Conservation (phyloP, 116 monocot genomes). For the Dioscorea cayenensis region DNA sequence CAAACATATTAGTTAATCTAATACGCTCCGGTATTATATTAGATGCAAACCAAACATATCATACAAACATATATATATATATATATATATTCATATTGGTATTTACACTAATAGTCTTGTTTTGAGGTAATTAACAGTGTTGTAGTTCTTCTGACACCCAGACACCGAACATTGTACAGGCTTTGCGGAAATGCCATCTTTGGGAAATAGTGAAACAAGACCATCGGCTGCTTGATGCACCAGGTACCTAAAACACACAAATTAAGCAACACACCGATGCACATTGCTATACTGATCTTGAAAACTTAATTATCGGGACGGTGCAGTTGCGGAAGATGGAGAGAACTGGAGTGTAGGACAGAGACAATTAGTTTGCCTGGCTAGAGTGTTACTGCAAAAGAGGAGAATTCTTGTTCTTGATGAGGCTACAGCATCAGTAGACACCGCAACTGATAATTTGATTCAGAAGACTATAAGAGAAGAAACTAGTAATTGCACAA, state of each 20-base stretch:
- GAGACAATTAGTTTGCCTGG: conserved; percentile 81
- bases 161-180: conserved; percentile 25
- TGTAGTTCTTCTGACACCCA: neutral
- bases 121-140: neutral
- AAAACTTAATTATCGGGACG: neutral
- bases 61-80: no score
- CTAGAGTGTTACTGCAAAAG: conserved; percentile 69
- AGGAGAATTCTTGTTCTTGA: conserved; percentile 78
- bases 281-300: neutral
- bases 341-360: conserved; percentile 94
- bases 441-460: conserved; percentile 77
- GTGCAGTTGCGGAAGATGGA: conserved; percentile 83
- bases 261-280: neutral
- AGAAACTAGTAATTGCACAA: conserved; percentile 59
- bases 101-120: no score
- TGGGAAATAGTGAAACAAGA: conserved; percentile 49
- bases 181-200: conserved; percentile 52
- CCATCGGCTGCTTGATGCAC: conserved; percentile 56
- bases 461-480: conserved; percentile 75
- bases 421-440: conserved; percentile 94
- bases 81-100: no score
- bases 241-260: conserved; percentile 33
- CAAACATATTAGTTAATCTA: neutral
- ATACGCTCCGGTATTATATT: no score
- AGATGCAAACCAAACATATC: no score